Conservation (phyloP, 164 flowering plant species). For the Umbilicus rupestris region DNA sequence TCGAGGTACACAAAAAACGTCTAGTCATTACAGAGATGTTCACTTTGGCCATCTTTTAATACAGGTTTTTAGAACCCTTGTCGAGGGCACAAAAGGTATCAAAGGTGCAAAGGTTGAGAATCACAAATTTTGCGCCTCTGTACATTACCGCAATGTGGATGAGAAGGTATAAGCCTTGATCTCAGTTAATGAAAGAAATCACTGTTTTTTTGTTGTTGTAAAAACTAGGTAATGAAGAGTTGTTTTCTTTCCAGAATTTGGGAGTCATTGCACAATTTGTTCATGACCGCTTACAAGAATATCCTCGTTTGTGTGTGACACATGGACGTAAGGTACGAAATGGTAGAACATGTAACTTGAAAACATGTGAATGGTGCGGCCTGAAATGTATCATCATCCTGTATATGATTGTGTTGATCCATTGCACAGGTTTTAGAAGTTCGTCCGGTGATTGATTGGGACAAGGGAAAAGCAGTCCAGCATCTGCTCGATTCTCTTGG, state of each 20-base stretch:
- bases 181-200: not conserved
- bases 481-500: slow-evolving; percentile 62
- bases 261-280: slow-evolving; percentile 28
- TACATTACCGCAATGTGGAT: slow-evolving; percentile 68
- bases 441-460: slow-evolving; percentile 60
- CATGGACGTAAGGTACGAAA: slow-evolving; percentile 56
- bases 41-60: not conserved
- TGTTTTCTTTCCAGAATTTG: slow-evolving; percentile 36
- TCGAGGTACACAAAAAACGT: not conserved
- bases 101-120: slow-evolving; percentile 51
- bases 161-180: slow-evolving; percentile 29
- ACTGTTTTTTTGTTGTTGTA: too few relatives aligned
- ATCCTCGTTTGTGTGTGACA: slow-evolving; percentile 46
- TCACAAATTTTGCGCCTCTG: slow-evolving; percentile 66
- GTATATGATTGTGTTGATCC: not conserved
- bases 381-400: too few relatives aligned
- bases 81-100: slow-evolving; percentile 39
- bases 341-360: not conserved
- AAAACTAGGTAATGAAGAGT: too few relatives aligned
- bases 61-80: slow-evolving; percentile 43
- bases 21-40: not conserved
- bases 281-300: slow-evolving; percentile 27
- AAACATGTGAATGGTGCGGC: not conserved
- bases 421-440: slow-evolving; percentile 52
- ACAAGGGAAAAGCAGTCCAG: slow-evolving; percentile 64